These are phyloP conservation scores for Trichoderma sp. DNA, from an alignment of 2,329 filamentous ascomycete genomes.

Conservation along the genomic window DNA sequence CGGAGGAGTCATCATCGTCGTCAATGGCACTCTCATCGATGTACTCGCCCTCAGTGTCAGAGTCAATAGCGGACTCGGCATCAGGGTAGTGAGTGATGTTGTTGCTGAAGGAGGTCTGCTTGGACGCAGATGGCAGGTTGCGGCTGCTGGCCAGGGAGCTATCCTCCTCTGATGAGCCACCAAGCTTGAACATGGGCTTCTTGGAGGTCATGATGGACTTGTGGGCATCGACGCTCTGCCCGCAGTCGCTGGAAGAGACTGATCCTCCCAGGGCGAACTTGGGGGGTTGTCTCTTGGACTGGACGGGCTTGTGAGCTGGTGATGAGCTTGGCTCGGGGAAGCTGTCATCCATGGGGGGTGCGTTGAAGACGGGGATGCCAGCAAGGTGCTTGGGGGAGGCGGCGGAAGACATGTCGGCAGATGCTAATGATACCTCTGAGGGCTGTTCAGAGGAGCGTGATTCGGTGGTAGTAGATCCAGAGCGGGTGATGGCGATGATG, in stretches of 20 bases:
- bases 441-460: constrained; percentile 55
- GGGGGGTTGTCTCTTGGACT: constrained; percentile 63
- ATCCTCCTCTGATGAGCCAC: constrained; percentile 72
- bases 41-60: constrained; percentile 61
- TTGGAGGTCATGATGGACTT: constrained; percentile 41
- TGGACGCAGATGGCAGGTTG: constrained; percentile 49
- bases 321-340: constrained; percentile 65
- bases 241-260: constrained; percentile 70
- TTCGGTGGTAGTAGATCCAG: constrained; percentile 52
- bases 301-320: constrained; percentile 67
- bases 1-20: constrained; percentile 66
- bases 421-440: constrained; percentile 39
- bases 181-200: constrained; percentile 56
- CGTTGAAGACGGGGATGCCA: constrained; percentile 58
- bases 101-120: constrained; percentile 81
- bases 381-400: constrained; percentile 84
- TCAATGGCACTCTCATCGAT: constrained; percentile 84
- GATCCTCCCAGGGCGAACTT: constrained; percentile 77
- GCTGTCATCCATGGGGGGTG: constrained; percentile 53
- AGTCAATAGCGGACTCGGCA: constrained; percentile 43
- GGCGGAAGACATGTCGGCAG: constrained; percentile 38
- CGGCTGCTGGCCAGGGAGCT: constrained; percentile 68
- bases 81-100: constrained; percentile 70
- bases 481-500: constrained; percentile 47
- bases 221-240: constrained; percentile 53